Base-by-base conservation (phyloP, 768 basidiomycete genomes). In the Tulasnella sp. region DNA sequence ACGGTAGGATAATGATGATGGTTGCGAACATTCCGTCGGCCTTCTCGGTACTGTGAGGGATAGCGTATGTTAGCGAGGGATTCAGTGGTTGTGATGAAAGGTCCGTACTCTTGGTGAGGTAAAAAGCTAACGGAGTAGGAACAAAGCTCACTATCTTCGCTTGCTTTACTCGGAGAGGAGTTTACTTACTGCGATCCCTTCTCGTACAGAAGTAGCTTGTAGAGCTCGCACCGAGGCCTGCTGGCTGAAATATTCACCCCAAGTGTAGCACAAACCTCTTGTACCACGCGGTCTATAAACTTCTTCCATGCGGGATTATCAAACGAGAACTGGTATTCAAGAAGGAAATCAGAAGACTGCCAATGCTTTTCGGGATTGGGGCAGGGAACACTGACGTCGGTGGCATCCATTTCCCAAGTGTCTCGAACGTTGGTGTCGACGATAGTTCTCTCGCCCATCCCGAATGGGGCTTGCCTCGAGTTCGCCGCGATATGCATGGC, bases 1-100 rank as follows among this genome's bases (percentile, higher is more conserved):
- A 89, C 5, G 89, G 89, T 3, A 90, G 85, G 8, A 89, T 81
- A 38, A 90, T 83, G 71, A 89, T 84, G 34, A 89, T 83, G 0
- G 89, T 88, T 14, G 89, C 89, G 80, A 90, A 89, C 88, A 89
- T 89, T 1, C 87, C 88, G 39, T 85, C 80, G 0, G 84, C 84
- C 81, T 89, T 88, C 76, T 87, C 87, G 1, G 88, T 89, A 77
- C 88, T 89, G 40, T 68, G 8, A 31, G 36, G 34, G 56, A 1
- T 12, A 39, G n/a, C 73, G 9, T 36, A 8, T 42, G 34, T 71
- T 71, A 36, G 58, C 14, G 38, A 48, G 39, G 48, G 1, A 48
- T 62, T 42, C 80, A 38, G 39, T 10, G n/a, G 12, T 24, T 36
- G 36, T 6, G 71, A 75, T 34, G 16, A 38, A 14, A 2, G 44